Base-by-base conservation (phyloP, 2,329 filamentous ascomycete genomes). In the Colletotrichum sp. region DNA sequence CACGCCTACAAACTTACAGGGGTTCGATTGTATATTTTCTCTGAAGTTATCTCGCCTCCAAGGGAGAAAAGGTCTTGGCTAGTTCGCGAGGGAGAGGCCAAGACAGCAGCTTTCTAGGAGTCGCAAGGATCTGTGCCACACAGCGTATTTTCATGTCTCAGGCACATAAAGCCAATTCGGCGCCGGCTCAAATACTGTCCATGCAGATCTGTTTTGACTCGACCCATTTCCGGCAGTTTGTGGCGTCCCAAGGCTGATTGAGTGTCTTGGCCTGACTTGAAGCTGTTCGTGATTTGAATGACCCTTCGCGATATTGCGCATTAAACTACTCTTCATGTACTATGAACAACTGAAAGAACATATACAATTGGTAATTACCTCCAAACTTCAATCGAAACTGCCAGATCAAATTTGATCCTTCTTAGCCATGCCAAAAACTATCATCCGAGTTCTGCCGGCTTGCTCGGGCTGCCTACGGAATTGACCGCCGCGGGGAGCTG, bases 371-470 rank as follows among this genome's bases (percentile, higher is more conserved):
- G 4, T 6, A 59, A 18, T 10, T 7, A 59, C 24, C 12, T n/a
- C 18, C 28, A 36, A 30, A 18, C 18, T 26, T 26, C 7, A 2
- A 12, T 48, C n/a, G 3, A n/a, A 65, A 12, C 24, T n/a, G 6
- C 24, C 63, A 26, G 8, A n/a, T n/a, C 12, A n/a, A 16, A 65
- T 6, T 12, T 28, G n/a, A 64, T 15, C 18, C n/a, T 24, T 16
- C 13, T 64, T 6, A 21, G 9, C n/a, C 13, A 36, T 21, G 28
- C 28, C 10, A 28, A 12, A 24, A 18, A 4, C 12, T 5, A 48
- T 72, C 55, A 72, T 28, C 30, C 39, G 26, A 75, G 15, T 69
- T 75, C 72, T 3, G 72, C 72, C 15, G 72, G 72, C 12, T 75
- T 75, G 8, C 32, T 61, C 15, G 52, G 28, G 28, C 68, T 75